Evolutionary conservation across 768 basidiomycete species (phyloP), one percentile per base, ranked within the genome.

Genomic region (Lyophyllum decastes): DNA sequence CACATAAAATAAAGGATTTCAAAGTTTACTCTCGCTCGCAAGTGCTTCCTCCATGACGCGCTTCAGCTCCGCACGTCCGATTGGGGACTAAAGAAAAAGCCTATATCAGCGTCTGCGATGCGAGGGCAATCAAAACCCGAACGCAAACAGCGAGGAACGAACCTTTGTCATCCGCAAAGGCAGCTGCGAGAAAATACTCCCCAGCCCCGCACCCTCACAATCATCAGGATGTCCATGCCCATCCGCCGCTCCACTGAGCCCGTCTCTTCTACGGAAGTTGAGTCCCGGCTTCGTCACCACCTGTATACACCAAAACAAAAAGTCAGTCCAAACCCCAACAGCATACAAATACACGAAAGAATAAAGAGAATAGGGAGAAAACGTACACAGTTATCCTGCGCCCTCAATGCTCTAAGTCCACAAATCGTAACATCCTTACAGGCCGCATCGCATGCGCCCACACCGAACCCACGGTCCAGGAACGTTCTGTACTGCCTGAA

Each of bases 401-500:
- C 66, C 33, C 80, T 68, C 64, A 78, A 65, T 3, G 76, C 74
- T 25, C 80, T 68, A 57, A 80, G 65, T 49, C 75, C 74, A 61
- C 82, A 83, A 11, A 82, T 76, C 12, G 74, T 73, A 12, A 52
- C 61, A 19, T 68, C 68, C 65, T 73, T 77, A 68, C 81, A 82
- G 21, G 63, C 66, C 8, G 64, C 73, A 27, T 68, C 66, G 50
- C 79, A 80, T 5, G 70, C 49, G 22, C 56, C 54, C 14, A 77
- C 71, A 17, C 68, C 61, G 12, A 68, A 70, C 24, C 77, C 79
- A n/a, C 79, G 68, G 9, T 73, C 75, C 38, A 75, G 69, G 61
- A 78, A 78, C 22, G 69, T 70, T 61, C 78, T 80, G 70, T 78
- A 86, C 33, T 77, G 65, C 41, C 78, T 66, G 60, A 80, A 82